A percentile compares a stretch with the other conserved stretches of the same genome.
These are phyloP conservation scores for Herpotrichia juniperi DNA, from an alignment of 2,329 filamentous ascomycete species.

Conservation along the genomic window DNA sequence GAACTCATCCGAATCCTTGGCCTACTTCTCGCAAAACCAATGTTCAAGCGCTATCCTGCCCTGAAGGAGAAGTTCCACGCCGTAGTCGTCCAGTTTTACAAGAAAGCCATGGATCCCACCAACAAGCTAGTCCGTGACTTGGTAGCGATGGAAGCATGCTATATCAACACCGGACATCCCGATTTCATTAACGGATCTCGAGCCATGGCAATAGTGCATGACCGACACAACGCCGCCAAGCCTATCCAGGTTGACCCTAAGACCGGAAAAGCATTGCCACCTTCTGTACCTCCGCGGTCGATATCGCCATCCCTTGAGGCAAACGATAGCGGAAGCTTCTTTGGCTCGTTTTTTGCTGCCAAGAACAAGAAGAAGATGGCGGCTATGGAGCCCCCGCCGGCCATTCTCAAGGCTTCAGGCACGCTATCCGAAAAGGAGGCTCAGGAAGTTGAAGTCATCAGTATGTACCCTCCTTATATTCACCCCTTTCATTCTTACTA, in stretches of 20 bases:
- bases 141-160: conserved; percentile 93
- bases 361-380: conserved; percentile 99
- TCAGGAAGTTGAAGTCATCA: conserved; percentile 98
- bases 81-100: conserved; percentile 94
- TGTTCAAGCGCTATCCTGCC: conserved; percentile 91
- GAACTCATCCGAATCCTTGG: conserved; percentile 94
- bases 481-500: not conserved
- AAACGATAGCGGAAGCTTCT: conserved; percentile 77
- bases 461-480: conserved; percentile 59
- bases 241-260: conserved; percentile 97
- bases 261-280: conserved; percentile 90
- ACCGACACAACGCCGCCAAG: conserved; percentile 80
- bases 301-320: conserved; percentile 75
- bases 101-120: conserved; percentile 96
- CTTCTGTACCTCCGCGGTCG: conserved; percentile 70
- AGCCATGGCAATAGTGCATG: conserved; percentile 97
- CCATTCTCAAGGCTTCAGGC: conserved; percentile 91
- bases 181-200: conserved; percentile 97
- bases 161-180: conserved; percentile 97
- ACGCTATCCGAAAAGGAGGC: conserved; percentile 92
- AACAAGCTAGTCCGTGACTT: conserved; percentile 96
- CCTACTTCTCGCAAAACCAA: conserved; percentile 83
- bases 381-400: conserved; percentile 96
- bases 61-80: conserved; percentile 96
- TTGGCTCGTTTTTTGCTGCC: conserved; percentile 96